Base-by-base conservation (phyloP, 345 rosid genomes). In the Orychophragmus violaceus region DNA sequence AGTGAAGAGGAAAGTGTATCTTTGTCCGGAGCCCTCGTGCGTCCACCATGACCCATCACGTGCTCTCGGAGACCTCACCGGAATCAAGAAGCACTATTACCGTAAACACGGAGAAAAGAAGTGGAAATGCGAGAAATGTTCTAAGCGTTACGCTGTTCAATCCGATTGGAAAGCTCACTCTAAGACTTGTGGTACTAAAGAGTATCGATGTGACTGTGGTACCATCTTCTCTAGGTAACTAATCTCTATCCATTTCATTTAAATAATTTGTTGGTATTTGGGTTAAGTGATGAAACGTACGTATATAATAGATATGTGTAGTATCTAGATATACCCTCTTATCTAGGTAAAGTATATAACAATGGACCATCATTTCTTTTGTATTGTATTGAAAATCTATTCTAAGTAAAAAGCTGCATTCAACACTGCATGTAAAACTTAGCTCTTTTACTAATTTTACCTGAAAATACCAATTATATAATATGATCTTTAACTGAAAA, bases 161-260 rank as follows among this genome's bases (percentile, higher is more conserved):
- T 89, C 96, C 1, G 96, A 89, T 66, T 89, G 93, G 90, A 89
- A 89, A 74, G 96, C 96, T 65, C 96, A 89, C 78, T 86, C 93
- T 6, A 89, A 89, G 69, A 87, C 87, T 49, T 89, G 96, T 63
- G 96, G 96, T 56, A 89, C 96, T 27, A 66, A 87, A 55, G 93
- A 89, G 67, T 89, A 89, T 68, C 70, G 90, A 75, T 89, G 96
- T 72, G 93, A 89, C 69, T 89, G 96, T 71, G 92, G 92, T 69
- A 89, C 96, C 60, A 86, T 89, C 69, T 89, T 89, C 81, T 86
- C 96, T 30, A 83, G 96, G 96, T 88, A 74, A 76, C 30, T 75
- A 23, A 69, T 75, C 65, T 62, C 60, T 63, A 35, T 74, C 73
- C 64, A 35, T 51, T 66, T 49, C 61, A 64, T 72, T 72, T 48